Evolutionary conservation across 192 early-diverging fungal genomes (phyloP).

Genomic region (Mortierella hygrophila): DNA sequence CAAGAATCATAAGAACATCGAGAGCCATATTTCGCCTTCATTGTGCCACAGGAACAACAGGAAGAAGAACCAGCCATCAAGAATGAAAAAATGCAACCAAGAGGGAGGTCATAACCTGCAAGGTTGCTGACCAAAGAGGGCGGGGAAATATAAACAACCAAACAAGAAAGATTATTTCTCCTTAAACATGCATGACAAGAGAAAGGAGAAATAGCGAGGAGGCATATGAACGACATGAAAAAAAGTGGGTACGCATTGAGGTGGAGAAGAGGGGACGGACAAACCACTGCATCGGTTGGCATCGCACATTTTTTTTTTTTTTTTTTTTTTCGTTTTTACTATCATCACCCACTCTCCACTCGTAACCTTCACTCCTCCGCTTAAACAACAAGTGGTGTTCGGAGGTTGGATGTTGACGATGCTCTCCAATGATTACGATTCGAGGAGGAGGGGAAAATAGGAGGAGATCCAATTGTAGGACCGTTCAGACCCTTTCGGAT

Average conservation of each 20-base stretch:
- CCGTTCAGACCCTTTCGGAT: constrained; percentile 1
- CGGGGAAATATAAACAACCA: neutral
- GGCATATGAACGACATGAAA: constrained; percentile 5
- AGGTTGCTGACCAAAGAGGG: neutral
- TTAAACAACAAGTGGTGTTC: neutral
- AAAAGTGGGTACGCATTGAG: neutral
- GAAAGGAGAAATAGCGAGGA: neutral
- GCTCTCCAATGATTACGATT: neutral
- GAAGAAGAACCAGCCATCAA: neutral
- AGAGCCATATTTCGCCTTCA: neutral
- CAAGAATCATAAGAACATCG: neutral
- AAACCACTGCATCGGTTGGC: neutral
- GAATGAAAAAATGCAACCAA: neutral
- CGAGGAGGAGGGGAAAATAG: neutral
- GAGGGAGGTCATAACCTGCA: neutral
- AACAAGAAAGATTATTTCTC: neutral
- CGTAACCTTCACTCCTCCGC: neutral
- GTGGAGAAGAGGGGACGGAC: neutral
- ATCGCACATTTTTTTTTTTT: neutral
- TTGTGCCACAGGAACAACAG: neutral
- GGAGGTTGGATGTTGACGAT: constrained; percentile 1
- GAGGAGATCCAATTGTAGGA: neutral
- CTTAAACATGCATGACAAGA: neutral
- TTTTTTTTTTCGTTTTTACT: neutral
- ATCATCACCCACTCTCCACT: neutral